Percentiles rank a stretch among this genome's conserved stretches.
phyloP scores from a whole-genome alignment of 352 stramenopile species.

The Pythium periplocum region DNA sequence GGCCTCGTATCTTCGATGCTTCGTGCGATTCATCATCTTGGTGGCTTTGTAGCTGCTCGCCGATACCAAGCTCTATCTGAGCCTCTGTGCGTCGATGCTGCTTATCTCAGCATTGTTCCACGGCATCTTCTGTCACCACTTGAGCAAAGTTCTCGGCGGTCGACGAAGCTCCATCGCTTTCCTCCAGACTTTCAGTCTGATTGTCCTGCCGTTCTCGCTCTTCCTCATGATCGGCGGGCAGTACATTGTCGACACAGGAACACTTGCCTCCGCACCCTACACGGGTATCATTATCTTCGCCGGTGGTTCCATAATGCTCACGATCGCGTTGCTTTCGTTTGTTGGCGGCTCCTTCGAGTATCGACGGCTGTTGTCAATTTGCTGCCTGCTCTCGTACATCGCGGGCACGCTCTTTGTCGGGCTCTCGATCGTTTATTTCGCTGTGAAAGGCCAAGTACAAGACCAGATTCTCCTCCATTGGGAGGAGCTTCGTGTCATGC shows the following conservation, averaged over 20 bases:
- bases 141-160: slow-evolving; percentile 44
- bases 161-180: slow-evolving; percentile 51
- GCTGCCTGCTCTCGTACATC: slow-evolving; percentile 53
- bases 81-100: slow-evolving; percentile 28
- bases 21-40: not conserved
- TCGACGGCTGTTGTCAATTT: slow-evolving; percentile 63
- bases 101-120: slow-evolving; percentile 30
- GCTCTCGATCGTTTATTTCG: slow-evolving; percentile 53
- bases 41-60: slow-evolving; percentile 27
- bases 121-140: slow-evolving; percentile 32
- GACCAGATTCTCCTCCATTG: slow-evolving; percentile 51
- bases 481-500: slow-evolving; percentile 48
- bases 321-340: slow-evolving; percentile 60
- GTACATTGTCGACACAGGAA: slow-evolving; percentile 70
- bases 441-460: slow-evolving; percentile 38
- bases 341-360: slow-evolving; percentile 75
- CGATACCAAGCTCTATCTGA: slow-evolving; percentile 34
- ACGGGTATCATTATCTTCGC: slow-evolving; percentile 68
- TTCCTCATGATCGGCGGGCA: slow-evolving; percentile 66
- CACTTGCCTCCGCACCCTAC: slow-evolving; percentile 54
- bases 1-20: not conserved
- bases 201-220: slow-evolving; percentile 56
- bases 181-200: slow-evolving; percentile 66
- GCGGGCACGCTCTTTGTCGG: slow-evolving; percentile 43
- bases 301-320: slow-evolving; percentile 41